Evolutionary conservation across 495 filamentous ascomycete genomes (phyloP), one percentile per base, ranked within the genome.

Genomic region (Pyrenopolyporus hunteri): DNA sequence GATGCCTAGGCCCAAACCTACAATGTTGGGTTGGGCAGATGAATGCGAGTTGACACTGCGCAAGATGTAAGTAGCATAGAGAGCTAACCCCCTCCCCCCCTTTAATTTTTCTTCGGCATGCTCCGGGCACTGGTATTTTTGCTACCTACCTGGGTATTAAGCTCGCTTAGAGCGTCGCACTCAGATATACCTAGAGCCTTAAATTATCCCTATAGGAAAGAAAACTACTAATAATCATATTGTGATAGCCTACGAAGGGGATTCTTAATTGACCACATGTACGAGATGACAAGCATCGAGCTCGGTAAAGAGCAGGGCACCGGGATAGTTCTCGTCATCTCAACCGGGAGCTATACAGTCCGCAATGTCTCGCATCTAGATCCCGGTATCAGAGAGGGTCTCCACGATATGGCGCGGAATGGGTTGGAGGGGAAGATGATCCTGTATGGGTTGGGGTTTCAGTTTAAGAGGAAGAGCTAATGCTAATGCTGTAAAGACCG

Each of bases 391-490:
- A 50, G 13, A 25, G 62, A 65, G 20, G 62, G 62, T 3, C 36
- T 65, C 10, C 11, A 19, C 9, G 33, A 65, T 16, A 59, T 65
- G 56, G 55, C 62, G 4, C 32, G 9, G 9, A 36, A 56, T 0
- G 62, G 62, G 0, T 16, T 65, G 10, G 9, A 57, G 0, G 62
- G 57, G 13, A 55, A 42, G n/a, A 65, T 65, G 62, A 51, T 65
- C 10, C 1, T 65, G 20, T 65, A 59, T 29, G 56, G 62, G 7
- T 11, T 65, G 10, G 56, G 29, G 0, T 65, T 65, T 22, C 50
- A 65, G 6, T 65, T 65, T 13, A 48, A 40, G 36, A 54, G 9
- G 17, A 31, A 10, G n/a, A 0, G 14, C 25, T 40, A 54, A n/a
- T n/a, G 26, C 4, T 11, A 7, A 9, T n/a, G 3, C 10, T 49